Evolutionary conservation across 257 asterid genomes (phyloP), one percentile per base, ranked within the genome.

Genomic region (Cordia subcordata): DNA sequence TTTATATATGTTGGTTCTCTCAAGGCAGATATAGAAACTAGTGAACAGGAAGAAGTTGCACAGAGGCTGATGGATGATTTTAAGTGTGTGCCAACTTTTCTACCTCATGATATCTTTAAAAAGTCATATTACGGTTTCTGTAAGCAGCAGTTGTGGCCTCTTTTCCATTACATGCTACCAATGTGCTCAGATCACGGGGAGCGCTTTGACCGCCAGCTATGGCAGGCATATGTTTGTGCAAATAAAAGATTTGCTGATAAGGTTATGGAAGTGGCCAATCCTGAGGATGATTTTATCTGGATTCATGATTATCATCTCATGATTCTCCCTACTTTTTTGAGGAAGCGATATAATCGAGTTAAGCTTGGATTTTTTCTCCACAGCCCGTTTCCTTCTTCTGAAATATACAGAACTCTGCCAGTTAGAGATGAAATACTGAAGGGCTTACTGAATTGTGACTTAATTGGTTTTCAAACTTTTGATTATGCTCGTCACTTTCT

Each of bases 361-460:
- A 89, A 84, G 77, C 82, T 89, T 33, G 97, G 97, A 13, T 86
- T 89, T 72, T 89, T 89, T 69, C 95, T 89, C 37, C 97, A 89
- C 69, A 89, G 95, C 63, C 97, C 97, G 10, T 89, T 89, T 73
- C 97, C 97, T 63, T 90, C 97, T 10, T 90, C 97, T 0, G 97
- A 90, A 78, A 90, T 90, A 51, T 90, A 86, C 75, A 77, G 93
- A 72, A 90, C 97, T 4, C 81, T 90, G 53, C 90, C 97, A 0
- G 96, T 90, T 66, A 79, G 97, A 74, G 93, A 87, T 46, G 94
- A 87, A 66, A 87, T 90, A 61, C 84, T 86, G 57, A 87, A 80
- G 72, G 96, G 97, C 32, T 71, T 90, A 60, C 59, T 90, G 33
- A 90, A 90, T 64, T 79, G 84, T 10, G 97, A 90, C 79, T 75